Base-by-base conservation (phyloP, 768 basidiomycete genomes). In the Coprinellus micaceus region DNA sequence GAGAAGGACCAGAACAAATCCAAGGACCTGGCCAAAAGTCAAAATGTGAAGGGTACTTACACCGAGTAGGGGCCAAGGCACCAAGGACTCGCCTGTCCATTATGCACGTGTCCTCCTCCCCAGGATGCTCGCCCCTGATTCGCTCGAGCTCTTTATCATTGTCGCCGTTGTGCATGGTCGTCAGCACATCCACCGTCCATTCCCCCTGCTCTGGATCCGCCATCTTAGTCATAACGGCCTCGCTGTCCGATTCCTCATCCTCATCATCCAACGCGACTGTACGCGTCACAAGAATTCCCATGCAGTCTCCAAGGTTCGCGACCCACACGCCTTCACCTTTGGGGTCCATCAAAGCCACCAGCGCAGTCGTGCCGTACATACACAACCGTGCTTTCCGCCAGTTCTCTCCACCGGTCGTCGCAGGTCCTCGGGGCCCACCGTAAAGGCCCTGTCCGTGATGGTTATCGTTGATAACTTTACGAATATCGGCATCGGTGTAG, bases 271-370 rank as follows among this genome's bases (percentile, higher is more conserved):
- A 53, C 56, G 58, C 53, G 40, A 61, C 28, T 43, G 22, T 26
- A 39, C 63, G 61, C 58, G 58, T 53, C 48, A 43, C 24, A 72
- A 85, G 60, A 60, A 88, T 88, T 76, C 58, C 87, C 87, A 76
- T 88, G 67, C 87, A 90, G 64, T 91, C 89, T 13, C 89, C 89
- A 25, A 91, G 75, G 64, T 90, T 90, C 5, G 88, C 89, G 46
- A 91, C 71, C 89, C 89, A 91, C 21, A 91, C 72, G 59, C 89
- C 82, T 63, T 80, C 74, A 59, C 81, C 79, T 19, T 82, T 74
- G 33, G 88, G 86, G 70, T 90, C 88, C 40, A 86, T 78, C 36
- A 91, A 76, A 9, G 89, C 80, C 40, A 91, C 79, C 29, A 91
- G 78, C 4, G 85, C 88, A 2, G 89, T 91, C 0, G 85, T 88